These are phyloP conservation scores for Ceratocystis harringtonii DNA, from an alignment of 2,329 filamentous ascomycete species.

Conservation along the genomic window DNA sequence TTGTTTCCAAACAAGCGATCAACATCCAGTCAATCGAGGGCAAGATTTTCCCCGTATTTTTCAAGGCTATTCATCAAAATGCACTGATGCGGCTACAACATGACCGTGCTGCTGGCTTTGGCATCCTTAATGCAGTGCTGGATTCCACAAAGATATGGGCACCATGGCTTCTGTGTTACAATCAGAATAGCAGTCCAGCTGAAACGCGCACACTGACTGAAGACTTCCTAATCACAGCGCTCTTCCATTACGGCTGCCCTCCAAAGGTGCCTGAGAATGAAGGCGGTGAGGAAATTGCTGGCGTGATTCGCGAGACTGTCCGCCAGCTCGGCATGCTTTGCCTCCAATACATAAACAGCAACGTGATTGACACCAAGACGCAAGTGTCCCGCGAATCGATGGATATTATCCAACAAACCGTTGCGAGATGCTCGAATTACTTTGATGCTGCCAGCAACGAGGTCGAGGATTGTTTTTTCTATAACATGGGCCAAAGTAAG, in stretches of 20 bases:
- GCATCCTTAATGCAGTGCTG: neutral
- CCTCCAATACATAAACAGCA: constrained; percentile 33
- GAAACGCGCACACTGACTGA: constrained; percentile 30
- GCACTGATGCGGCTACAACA: neutral
- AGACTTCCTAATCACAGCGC: constrained; percentile 29
- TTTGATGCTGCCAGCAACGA: constrained; percentile 26
- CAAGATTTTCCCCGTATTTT: constrained; percentile 34
- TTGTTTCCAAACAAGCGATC: constrained; percentile 32
- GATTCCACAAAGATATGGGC: constrained; percentile 32
- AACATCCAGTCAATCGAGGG: constrained; percentile 35
- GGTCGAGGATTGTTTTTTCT: constrained; percentile 24
- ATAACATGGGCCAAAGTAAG: constrained; percentile 27
- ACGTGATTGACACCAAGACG: constrained; percentile 29
- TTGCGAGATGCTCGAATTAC: constrained; percentile 30
- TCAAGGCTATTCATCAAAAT: constrained; percentile 19
- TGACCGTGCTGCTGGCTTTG: neutral
- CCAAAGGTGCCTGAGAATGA: constrained; percentile 23
- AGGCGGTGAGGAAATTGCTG: constrained; percentile 23
- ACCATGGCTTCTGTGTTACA: constrained; percentile 35
- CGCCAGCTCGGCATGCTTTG: constrained; percentile 31
- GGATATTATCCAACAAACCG: constrained; percentile 28
- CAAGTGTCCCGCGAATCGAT: constrained; percentile 32
- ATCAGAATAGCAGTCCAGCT: constrained; percentile 14
- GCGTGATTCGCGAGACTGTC: constrained; percentile 26
- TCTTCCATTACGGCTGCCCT: constrained; percentile 28